A percentile compares a stretch with the other conserved stretches of the same genome.
Conservation (phyloP, 139 green algal species). For the Asterochloris sp. region DNA sequence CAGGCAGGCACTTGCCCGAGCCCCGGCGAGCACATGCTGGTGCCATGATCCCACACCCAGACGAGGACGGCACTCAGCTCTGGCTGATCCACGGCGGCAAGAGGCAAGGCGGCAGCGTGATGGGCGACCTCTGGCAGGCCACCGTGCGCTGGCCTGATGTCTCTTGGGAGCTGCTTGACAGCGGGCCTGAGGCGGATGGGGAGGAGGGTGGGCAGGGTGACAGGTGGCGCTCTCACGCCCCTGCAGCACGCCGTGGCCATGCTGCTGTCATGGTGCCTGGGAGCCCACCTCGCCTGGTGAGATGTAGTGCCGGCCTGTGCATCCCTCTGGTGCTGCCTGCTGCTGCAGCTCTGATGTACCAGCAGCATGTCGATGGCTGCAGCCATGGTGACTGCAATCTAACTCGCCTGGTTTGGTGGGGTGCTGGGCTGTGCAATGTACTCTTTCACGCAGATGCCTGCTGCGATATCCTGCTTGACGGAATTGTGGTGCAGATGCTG, state of each 20-base stretch:
- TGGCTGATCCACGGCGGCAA: slow-evolving; percentile 6
- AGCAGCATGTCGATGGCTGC: neutral
- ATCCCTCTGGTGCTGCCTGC: too few relatives aligned
- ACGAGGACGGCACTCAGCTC: neutral
- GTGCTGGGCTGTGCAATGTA: too few relatives aligned
- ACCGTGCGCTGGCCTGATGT: neutral
- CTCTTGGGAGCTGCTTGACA: slow-evolving; percentile 1
- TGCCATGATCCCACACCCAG: neutral
- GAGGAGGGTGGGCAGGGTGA: neutral
- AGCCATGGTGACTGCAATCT: too few relatives aligned
- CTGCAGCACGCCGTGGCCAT: neutral
- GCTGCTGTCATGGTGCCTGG: neutral
- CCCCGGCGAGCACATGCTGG: slow-evolving; percentile 6
- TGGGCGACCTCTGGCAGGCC: slow-evolving; percentile 9
- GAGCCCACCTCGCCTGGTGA: neutral
- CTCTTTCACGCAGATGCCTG: too few relatives aligned
- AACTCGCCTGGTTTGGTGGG: too few relatives aligned
- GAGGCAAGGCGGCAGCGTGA: neutral
- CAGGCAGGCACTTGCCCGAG: neutral
- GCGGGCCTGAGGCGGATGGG: too few relatives aligned
- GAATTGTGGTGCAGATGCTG: too few relatives aligned
- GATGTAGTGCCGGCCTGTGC: neutral
- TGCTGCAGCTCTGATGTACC: neutral
- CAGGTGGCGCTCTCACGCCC: neutral
- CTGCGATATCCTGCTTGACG: too few relatives aligned